Evolutionary conservation across 768 basidiomycete species (phyloP), one percentile per base, ranked within the genome.

Genomic region (Gautieria morchelliformis): DNA sequence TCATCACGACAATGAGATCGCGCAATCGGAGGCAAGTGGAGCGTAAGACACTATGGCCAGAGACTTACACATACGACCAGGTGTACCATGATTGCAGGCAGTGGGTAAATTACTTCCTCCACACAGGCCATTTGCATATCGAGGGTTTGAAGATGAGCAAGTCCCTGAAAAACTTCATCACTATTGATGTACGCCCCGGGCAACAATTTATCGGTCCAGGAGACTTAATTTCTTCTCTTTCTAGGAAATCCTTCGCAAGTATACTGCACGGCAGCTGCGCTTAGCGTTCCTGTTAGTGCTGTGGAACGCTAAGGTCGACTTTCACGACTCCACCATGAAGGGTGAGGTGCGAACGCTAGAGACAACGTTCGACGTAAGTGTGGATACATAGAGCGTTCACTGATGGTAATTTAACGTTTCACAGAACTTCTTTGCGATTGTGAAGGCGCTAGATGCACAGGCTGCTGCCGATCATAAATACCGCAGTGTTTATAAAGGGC

Each of bases 91-190:
- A 87, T 58, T 95, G 92, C 71, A 69, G 76, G 27, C 78, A 93
- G 61, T 99, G 96, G 96, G 94, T 98, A 63, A 97, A 96, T 68
- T 99, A 98, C 70, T 99, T 99, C 75, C 74, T 98, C 50, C 96
- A 99, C n/a, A n/a, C 95, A 0, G 96, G 96, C 11, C 96, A 99
- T 74, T 74, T 99, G 35, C 94, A 98, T 69, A 98, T 99, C 63
- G 93, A 96, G 68, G 96, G 96, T 9, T 75, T 96, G 58, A 99
- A 99, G 72, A 99, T 99, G 96, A 93, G 90, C 74, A 99, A 99
- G 72, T 94, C 92, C 10, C 72, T 99, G 61, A 99, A 99, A 71
- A 99, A 99, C 67, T 99, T 98, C 68, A 96, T 98, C 64, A 97
- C 96, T 7, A 96, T 99, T 58, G 85, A 89, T 64, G 89, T 89